Evolutionary conservation across 768 basidiomycete genomes (phyloP).

Genomic region (Galerina sulciceps): DNA sequence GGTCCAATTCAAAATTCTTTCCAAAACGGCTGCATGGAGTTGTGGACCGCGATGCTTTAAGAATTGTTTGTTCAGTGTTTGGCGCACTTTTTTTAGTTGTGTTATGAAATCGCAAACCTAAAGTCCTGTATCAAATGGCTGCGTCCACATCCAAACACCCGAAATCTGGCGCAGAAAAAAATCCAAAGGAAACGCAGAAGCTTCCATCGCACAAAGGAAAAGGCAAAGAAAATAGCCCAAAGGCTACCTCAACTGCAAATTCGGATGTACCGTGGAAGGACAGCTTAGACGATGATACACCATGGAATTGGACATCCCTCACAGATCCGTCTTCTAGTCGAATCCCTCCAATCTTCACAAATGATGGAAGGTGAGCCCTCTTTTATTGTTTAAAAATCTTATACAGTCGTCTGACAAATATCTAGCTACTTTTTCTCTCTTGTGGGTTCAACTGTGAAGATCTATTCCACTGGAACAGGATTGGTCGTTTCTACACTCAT

Average conservation of each 20-base stretch:
- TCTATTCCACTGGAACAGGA: conserved; percentile 80
- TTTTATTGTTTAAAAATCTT: neutral
- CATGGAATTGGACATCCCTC: conserved; percentile 74
- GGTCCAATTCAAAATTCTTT: no score
- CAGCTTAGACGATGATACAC: conserved; percentile 33
- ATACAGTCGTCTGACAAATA: conserved; percentile 2
- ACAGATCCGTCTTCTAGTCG: conserved; percentile 69
- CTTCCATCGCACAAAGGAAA: conserved; percentile 48
- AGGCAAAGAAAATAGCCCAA: conserved; percentile 44
- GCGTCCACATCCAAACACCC: conserved; percentile 44
- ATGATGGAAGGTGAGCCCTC: conserved; percentile 75
- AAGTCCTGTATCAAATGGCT: conserved; percentile 37
- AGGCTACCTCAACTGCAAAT: conserved; percentile 16
- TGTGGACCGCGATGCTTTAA: conserved; percentile 15
- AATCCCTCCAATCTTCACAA: conserved; percentile 80
- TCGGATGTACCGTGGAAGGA: conserved; percentile 13
- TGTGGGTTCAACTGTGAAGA: conserved; percentile 79
- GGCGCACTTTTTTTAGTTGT: conserved; percentile 35
- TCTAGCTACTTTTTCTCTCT: conserved; percentile 89
- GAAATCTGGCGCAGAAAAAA: conserved; percentile 17
- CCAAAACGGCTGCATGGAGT: no score
- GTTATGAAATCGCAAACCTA: conserved; percentile 17
- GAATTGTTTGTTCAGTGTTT: conserved; percentile 37
- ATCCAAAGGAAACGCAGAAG: conserved; percentile 23
- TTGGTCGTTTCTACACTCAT: conserved; percentile 85